phyloP scores from a whole-genome alignment of 306 rosid genomes.

The Carpinus fangiana region DNA sequence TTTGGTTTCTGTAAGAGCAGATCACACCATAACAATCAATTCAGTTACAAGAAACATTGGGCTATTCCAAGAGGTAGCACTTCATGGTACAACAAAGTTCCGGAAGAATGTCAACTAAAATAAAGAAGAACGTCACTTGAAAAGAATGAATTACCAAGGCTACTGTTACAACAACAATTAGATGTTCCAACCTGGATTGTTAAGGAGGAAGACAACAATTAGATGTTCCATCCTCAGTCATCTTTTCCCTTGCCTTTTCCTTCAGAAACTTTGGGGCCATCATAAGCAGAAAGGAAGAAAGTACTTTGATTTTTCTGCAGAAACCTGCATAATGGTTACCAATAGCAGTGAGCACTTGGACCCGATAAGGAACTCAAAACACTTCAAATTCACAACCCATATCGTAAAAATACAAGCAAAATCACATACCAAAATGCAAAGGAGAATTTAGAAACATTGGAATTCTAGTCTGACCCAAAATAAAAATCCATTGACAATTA shows the following conservation, averaged over 20 bases:
- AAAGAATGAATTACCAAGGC: conserved; percentile 53
- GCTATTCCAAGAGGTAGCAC: conserved; percentile 16
- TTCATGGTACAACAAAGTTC: background rate
- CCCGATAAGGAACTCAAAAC: background rate
- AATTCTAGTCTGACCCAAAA: background rate
- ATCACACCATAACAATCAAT: conserved; percentile 6
- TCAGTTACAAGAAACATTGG: conserved; percentile 11
- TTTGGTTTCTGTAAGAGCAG: conserved; percentile 21
- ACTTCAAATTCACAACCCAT: background rate
- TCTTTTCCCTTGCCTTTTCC: conserved; percentile 74
- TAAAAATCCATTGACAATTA: background rate
- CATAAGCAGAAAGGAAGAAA: conserved; percentile 74
- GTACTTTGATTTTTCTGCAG: conserved; percentile 78
- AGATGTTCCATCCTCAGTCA: conserved; percentile 39
- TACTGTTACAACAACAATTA: conserved; percentile 58
- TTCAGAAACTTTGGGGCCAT: conserved; percentile 50
- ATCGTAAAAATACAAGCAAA: conserved; percentile 6
- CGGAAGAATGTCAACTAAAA: background rate
- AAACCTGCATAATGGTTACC: conserved; percentile 52
- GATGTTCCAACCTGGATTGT: conserved; percentile 29
- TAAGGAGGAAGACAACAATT: conserved; percentile 20
- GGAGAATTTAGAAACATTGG: background rate
- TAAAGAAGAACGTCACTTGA: background rate
- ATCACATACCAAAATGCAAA: background rate
- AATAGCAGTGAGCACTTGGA: background rate